Conservation (phyloP, 2,329 filamentous ascomycete genomes). For the Hymenoscyphus occultus region DNA sequence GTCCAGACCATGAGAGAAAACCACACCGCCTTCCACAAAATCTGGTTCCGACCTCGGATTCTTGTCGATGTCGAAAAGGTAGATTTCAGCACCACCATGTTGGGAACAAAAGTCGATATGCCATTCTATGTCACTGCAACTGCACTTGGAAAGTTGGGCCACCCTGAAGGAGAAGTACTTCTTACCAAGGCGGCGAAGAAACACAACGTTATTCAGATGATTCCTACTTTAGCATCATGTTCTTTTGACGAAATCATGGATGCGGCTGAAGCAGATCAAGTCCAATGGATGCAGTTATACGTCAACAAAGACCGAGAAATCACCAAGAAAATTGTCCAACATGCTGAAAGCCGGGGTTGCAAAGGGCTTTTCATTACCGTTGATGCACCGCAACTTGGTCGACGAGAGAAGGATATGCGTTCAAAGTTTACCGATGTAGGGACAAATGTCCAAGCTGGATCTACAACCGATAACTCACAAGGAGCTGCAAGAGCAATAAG, state of each 20-base stretch:
- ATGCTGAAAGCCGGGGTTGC: slow-evolving; percentile 89
- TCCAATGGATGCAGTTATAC: slow-evolving; percentile 93
- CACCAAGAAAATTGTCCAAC: slow-evolving; percentile 84
- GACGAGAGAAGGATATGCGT: slow-evolving; percentile 97
- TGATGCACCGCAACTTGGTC: slow-evolving; percentile 90
- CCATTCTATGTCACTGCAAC: slow-evolving; percentile 98
- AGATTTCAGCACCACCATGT: slow-evolving; percentile 88
- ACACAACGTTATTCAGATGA: slow-evolving; percentile 96
- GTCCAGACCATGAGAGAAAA: slow-evolving; percentile 87
- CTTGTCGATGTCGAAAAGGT: slow-evolving; percentile 87
- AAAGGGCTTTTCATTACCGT: slow-evolving; percentile 98
- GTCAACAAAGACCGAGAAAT: slow-evolving; percentile 94
- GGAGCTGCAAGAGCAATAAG: slow-evolving; percentile 94
- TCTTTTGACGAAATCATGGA: slow-evolving; percentile 97
- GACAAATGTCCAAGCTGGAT: slow-evolving; percentile 74
- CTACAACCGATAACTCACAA: slow-evolving; percentile 78
- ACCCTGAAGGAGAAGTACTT: slow-evolving; percentile 90
- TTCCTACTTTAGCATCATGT: slow-evolving; percentile 93
- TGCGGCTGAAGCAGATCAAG: slow-evolving; percentile 72
- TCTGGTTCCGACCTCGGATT: slow-evolving; percentile 90
- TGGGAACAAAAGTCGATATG: slow-evolving; percentile 77
- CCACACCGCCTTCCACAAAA: slow-evolving; percentile 92
- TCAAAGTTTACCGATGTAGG: slow-evolving; percentile 84
- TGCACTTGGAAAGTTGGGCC: slow-evolving; percentile 88
- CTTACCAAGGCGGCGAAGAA: slow-evolving; percentile 79